Evolutionary conservation across 2,329 filamentous ascomycete species (phyloP).

Genomic region (Hypocrella siamensis): DNA sequence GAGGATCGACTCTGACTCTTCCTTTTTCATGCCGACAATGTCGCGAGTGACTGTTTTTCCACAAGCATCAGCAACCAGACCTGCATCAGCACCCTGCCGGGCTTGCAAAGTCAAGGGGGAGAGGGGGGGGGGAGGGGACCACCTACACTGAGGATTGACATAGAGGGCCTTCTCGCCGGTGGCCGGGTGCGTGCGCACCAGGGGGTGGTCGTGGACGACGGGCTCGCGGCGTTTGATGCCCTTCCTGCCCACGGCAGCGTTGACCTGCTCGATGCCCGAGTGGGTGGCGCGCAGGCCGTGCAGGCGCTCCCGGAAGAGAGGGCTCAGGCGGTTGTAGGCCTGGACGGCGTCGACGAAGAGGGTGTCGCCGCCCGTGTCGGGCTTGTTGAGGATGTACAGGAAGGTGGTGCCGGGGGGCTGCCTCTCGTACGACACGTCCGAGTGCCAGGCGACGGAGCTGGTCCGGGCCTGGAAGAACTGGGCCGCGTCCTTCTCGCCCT

Average conservation of each 20-base stretch:
- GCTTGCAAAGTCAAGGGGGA: background rate
- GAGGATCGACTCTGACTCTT: constrained; percentile 64
- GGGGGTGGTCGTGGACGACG: constrained; percentile 56
- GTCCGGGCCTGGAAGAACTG: constrained; percentile 53
- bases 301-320: constrained; percentile 62
- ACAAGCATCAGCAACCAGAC: background rate
- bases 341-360: constrained; percentile 66
- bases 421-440: constrained; percentile 72
- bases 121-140: too few species aligned
- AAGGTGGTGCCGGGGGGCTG: constrained; percentile 87
- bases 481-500: constrained; percentile 27
- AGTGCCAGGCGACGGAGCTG: constrained; percentile 78
- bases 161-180: constrained; percentile 76
- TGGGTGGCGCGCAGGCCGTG: constrained; percentile 72
- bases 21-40: constrained; percentile 73
- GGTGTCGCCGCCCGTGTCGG: constrained; percentile 68
- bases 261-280: constrained; percentile 68
- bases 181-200: constrained; percentile 66
- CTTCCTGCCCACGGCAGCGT: constrained; percentile 48
- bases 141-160: constrained; percentile 68
- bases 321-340: constrained; percentile 68
- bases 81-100: background rate
- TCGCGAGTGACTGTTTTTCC: constrained; percentile 54
- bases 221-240: constrained; percentile 63
- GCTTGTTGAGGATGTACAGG: constrained; percentile 72